Evolutionary conservation across 495 filamentous ascomycete genomes (phyloP).

Genomic region (Usnea hakonensis): DNA sequence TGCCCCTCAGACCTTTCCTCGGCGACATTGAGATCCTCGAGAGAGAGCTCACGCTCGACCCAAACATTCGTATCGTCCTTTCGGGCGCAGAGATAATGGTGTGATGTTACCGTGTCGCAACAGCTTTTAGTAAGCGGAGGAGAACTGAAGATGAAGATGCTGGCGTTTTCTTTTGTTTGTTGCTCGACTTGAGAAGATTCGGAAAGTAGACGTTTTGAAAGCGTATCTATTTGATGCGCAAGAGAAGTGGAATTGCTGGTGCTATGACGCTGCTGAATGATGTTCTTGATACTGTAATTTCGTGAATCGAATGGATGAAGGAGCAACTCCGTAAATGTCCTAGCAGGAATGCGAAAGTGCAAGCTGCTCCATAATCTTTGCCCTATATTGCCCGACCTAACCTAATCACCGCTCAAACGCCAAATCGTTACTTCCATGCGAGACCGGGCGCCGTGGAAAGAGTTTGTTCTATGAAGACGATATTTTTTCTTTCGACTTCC

Average conservation of each 20-base stretch:
- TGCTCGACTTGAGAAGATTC: not conserved
- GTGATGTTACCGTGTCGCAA: not conserved
- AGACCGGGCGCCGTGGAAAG: not conserved
- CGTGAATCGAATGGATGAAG: not conserved
- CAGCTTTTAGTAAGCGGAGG: not conserved
- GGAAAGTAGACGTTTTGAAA: not conserved
- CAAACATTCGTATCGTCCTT: not conserved
- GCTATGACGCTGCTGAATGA: not conserved
- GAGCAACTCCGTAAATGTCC: not conserved
- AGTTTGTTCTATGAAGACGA: slow-evolving; percentile 5
- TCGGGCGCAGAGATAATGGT: not conserved
- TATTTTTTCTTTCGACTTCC: slow-evolving; percentile 54
- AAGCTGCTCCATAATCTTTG: not conserved
- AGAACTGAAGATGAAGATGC: not conserved
- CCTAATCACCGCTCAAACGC: slow-evolving; percentile 6
- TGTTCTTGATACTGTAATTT: not conserved
- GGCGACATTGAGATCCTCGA: not conserved
- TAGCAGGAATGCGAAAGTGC: not conserved
- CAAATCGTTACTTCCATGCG: not conserved
- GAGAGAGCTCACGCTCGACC: not conserved
- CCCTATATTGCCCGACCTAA: not conserved
- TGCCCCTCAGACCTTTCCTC: not conserved
- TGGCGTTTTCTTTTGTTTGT: not conserved
- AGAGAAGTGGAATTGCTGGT: not conserved
- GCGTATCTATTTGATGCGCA: not conserved